Evolutionary conservation across 1,284 basidiomycete species (phyloP).

Genomic region (Ceratobasidium sp.): DNA sequence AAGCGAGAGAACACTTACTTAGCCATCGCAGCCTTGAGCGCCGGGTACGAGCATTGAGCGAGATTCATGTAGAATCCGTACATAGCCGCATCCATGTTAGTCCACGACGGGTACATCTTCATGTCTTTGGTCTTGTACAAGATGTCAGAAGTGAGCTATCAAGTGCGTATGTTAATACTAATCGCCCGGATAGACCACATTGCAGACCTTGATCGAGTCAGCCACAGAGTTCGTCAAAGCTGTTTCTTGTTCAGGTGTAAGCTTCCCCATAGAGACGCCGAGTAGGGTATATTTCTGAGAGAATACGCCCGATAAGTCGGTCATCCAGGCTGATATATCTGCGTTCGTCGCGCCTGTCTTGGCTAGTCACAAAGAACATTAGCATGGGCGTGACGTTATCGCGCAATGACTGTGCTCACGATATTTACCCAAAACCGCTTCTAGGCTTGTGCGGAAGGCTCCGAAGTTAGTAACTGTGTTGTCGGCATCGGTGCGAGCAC

Average conservation of each 20-base stretch:
- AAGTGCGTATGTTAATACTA: neutral
- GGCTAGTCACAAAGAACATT: no score
- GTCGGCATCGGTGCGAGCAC: neutral
- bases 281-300: no score
- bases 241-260: neutral
- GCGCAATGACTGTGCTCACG: no score
- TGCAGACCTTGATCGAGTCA: neutral
- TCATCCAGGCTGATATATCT: no score
- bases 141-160: neutral
- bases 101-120: slow-evolving; percentile 14
- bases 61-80: neutral
- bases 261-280: neutral
- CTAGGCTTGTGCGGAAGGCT: neutral
- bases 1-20: no score
- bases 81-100: neutral
- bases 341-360: no score
- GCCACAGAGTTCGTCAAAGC: neutral
- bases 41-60: neutral
- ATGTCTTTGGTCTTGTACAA: slow-evolving; percentile 6
- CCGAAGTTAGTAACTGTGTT: neutral
- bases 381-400: no score
- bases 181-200: neutral
- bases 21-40: neutral
- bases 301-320: no score
- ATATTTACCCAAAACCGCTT: neutral